Evolutionary conservation across 352 stramenopile genomes (phyloP), one percentile per base, ranked within the genome.

Genomic region (Globisporangium solare): DNA sequence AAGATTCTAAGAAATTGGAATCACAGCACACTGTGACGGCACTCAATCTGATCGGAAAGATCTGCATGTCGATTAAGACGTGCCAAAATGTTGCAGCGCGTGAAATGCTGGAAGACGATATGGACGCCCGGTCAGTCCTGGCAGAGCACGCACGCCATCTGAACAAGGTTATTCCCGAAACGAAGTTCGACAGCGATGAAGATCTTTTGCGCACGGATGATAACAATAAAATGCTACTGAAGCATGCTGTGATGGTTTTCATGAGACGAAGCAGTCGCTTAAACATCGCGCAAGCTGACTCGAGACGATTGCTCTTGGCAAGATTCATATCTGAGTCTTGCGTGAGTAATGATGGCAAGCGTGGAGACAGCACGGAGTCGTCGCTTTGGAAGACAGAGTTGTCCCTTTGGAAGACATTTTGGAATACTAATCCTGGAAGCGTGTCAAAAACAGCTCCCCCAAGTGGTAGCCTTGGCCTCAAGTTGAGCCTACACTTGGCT

Each of bases 1-100:
- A 86, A 27, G 77, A 89, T 50, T 32, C 63, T 14, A 92, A 76
- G 22, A 92, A 84, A 21, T 62, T 80, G 18, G 83, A 93, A 49
- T 79, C 77, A 4, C 73, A 91, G 56, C 72, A 81, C 46, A 86
- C 63, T 24, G 47, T 93, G 40, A 73, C 75, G 27, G 82, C 86
- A 13, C 68, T 95, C 2, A 80, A 76, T 27, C 66, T 92, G 24
- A 56, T 92, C 7, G 86, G 84, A 31, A 88, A 84, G 50, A 92
- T 95, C 50, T 94, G 81, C 45, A 66, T 81, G 22, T 70, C 75
- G 5, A 92, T 95, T 55, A 88, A 86, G 54, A 64, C 51, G 40
- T 74, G 83, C 43, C 66, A 89, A 51, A 83, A 69, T 12, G 41
- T 52, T 27, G 73, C 63, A 39, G 40, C 32, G 7, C 66, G 63